Conservation (phyloP, 345 rosid species). For the Lumnitzera racemosa region DNA sequence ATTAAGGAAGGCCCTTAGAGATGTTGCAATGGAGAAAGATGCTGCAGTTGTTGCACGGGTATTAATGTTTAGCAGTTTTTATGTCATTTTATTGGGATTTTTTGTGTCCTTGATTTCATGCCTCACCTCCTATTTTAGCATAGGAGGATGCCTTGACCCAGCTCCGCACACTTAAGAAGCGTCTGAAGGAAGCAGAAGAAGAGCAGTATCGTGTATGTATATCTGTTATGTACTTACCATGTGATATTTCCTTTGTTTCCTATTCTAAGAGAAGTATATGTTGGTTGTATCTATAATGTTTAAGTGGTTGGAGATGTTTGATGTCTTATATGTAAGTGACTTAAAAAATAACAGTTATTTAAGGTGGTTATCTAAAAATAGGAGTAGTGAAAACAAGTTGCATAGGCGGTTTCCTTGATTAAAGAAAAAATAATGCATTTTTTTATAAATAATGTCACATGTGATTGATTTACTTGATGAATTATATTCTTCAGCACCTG, state of each 20-base stretch:
- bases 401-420: no score
- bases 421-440: no score
- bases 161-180: constrained; percentile 78
- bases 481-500: no score
- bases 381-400: no score
- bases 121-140: constrained; percentile 23
- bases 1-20: constrained; percentile 86
- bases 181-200: constrained; percentile 85
- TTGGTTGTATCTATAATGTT: neutral
- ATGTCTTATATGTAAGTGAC: no score
- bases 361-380: no score
- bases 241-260: no score
- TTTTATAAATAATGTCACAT: no score
- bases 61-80: neutral
- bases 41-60: constrained; percentile 97
- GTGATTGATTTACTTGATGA: no score
- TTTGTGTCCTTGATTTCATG: constrained; percentile 6
- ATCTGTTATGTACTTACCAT: constrained; percentile 11
- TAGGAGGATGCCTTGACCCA: constrained; percentile 96
- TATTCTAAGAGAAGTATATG: no score
- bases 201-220: constrained; percentile 72
- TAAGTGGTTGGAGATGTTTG: no score
- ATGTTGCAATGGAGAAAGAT: constrained; percentile 98
- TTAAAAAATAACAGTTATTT: no score
- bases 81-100: neutral